phyloP scores from a whole-genome alignment of 768 basidiomycete species.

The Pleurotus eryngii region DNA sequence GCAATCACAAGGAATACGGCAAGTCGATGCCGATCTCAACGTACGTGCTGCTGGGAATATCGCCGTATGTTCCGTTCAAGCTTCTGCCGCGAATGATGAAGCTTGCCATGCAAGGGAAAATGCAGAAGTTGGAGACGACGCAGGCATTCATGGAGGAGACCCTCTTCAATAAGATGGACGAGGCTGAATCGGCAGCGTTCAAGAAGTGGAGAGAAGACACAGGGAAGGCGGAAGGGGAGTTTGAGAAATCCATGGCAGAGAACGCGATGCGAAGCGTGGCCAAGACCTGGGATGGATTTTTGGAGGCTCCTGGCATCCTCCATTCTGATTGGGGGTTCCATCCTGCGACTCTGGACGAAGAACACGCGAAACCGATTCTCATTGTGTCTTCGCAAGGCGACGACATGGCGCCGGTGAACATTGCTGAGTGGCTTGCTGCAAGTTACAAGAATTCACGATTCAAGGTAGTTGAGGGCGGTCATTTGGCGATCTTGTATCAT shows the following conservation, averaged over 20 bases:
- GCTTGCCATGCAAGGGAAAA: slow-evolving; percentile 23
- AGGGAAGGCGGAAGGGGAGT: slow-evolving; percentile 36
- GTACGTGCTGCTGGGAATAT: slow-evolving; percentile 35
- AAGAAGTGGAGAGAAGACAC: slow-evolving; percentile 33
- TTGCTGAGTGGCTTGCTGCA: slow-evolving; percentile 34
- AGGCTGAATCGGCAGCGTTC: slow-evolving; percentile 32
- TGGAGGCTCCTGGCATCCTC: slow-evolving; percentile 27
- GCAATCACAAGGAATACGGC: slow-evolving; percentile 34
- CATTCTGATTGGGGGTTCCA: slow-evolving; percentile 43
- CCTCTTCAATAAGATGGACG: slow-evolving; percentile 30
- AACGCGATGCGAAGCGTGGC: slow-evolving; percentile 37
- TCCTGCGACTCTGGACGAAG: slow-evolving; percentile 38
- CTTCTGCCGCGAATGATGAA: slow-evolving; percentile 23
- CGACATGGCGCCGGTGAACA: slow-evolving; percentile 25
- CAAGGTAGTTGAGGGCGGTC: slow-evolving; percentile 36
- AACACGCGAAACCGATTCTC: slow-evolving; percentile 34
- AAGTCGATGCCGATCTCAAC: slow-evolving; percentile 35
- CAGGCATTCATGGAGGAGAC: slow-evolving; percentile 31
- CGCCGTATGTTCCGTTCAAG: slow-evolving; percentile 31
- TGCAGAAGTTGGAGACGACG: slow-evolving; percentile 32
- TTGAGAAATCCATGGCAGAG: slow-evolving; percentile 31
- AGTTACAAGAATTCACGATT: slow-evolving; percentile 37
- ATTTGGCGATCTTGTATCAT: slow-evolving; percentile 33
- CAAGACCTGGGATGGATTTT: slow-evolving; percentile 43
- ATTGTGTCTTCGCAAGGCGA: slow-evolving; percentile 34